A percentile compares a stretch with the other conserved stretches of the same genome.
phyloP scores from a whole-genome alignment of 352 stramenopile genomes.

The Phytophthora citricola region DNA sequence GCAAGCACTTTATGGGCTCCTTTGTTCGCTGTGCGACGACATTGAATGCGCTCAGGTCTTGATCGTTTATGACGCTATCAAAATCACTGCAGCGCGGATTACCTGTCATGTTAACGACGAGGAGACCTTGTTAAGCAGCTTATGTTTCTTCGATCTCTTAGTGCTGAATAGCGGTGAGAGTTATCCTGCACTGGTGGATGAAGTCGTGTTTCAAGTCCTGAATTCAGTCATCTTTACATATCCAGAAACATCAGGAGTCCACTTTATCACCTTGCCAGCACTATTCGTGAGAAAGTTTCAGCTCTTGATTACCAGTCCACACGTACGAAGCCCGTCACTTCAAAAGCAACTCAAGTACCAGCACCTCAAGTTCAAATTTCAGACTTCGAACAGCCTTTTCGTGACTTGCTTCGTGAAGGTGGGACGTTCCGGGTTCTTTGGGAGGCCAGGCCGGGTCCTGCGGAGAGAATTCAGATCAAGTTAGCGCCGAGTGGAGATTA shows the following conservation, averaged over 20 bases:
- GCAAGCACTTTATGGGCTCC: slow-evolving; percentile 34
- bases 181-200: slow-evolving; percentile 29
- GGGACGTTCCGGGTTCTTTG: slow-evolving; percentile 30
- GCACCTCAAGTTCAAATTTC: slow-evolving; percentile 5
- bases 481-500: slow-evolving; percentile 46
- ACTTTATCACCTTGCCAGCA: slow-evolving; percentile 34
- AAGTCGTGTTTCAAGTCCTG: slow-evolving; percentile 30
- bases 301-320: slow-evolving; percentile 24
- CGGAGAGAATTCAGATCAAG: slow-evolving; percentile 41
- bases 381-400: slow-evolving; percentile 27
- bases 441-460: slow-evolving; percentile 37
- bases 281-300: slow-evolving; percentile 34
- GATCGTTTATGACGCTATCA: slow-evolving; percentile 48
- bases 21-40: slow-evolving; percentile 47
- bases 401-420: slow-evolving; percentile 31
- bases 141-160: slow-evolving; percentile 44
- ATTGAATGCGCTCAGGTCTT: slow-evolving; percentile 35
- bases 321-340: slow-evolving; percentile 6
- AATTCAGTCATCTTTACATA: slow-evolving; percentile 28
- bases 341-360: slow-evolving; percentile 3
- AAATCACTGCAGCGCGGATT: slow-evolving; percentile 42
- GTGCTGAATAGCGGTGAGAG: slow-evolving; percentile 27
- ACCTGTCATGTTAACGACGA: slow-evolving; percentile 37
- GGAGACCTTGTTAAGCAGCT: slow-evolving; percentile 31
- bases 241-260: slow-evolving; percentile 16